phyloP scores from a whole-genome alignment of 129 eudicot genomes.

The Dittrichia graveolens region DNA sequence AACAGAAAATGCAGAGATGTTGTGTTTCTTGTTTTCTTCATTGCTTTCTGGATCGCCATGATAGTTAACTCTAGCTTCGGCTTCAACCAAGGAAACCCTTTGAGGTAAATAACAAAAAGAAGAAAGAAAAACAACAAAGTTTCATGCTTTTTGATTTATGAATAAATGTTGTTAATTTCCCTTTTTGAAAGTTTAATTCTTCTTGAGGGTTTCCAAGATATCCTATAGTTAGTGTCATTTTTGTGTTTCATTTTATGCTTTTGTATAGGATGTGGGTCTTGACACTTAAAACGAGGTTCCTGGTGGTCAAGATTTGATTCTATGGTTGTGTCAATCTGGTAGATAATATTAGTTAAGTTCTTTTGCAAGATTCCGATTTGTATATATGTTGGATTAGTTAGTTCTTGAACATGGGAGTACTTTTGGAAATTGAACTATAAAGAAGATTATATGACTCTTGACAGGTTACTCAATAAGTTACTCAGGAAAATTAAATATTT shows the following conservation, averaged over 20 bases:
- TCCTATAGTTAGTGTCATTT: conserved; percentile 22
- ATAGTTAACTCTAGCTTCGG: conserved; percentile 97
- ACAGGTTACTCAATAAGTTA: background rate
- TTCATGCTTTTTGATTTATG: conserved; percentile 18
- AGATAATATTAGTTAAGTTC: conserved; percentile 14
- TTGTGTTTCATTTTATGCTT: conserved; percentile 20
- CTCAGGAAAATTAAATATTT: background rate
- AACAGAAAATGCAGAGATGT: conserved; percentile 95
- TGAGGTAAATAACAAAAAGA: conserved; percentile 48
- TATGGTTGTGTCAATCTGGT: conserved; percentile 20
- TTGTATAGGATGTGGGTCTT: background rate
- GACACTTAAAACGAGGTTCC: conserved; percentile 3
- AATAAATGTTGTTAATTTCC: conserved; percentile 17
- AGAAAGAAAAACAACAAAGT: conserved; percentile 3
- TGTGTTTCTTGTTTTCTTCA: conserved; percentile 81
- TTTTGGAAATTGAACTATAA: conserved; percentile 12
- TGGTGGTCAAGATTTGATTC: conserved; percentile 28
- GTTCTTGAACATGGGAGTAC: background rate
- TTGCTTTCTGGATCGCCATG: conserved; percentile 93
- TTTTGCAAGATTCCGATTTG: background rate
- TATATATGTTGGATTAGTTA: background rate
- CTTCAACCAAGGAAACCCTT: conserved; percentile 92
- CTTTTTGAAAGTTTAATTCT: conserved; percentile 1
- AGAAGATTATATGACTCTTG: conserved; percentile 9
- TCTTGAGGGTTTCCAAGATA: conserved; percentile 30